phyloP scores from a whole-genome alignment of 108 stramenopile species.

The Phaeodactylum tricornutum region DNA sequence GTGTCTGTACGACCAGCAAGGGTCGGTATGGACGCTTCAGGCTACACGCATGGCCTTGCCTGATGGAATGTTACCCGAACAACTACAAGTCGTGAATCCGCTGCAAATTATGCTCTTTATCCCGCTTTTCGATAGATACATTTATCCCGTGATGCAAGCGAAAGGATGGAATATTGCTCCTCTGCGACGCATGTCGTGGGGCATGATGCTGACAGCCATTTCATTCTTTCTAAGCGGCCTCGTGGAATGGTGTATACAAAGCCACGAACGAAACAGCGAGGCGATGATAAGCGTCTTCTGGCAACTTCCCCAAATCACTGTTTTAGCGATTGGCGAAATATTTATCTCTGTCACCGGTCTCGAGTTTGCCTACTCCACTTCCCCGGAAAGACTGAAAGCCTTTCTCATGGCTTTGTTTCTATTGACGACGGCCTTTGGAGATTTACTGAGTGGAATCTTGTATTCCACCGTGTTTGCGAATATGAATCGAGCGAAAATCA shows the following conservation, averaged over 20 bases:
- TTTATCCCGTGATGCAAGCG: conserved; percentile 45
- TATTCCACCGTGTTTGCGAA: conserved; percentile 25
- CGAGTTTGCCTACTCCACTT: conserved; percentile 47
- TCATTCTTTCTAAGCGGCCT: conserved; percentile 35
- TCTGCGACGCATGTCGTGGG: conserved; percentile 42
- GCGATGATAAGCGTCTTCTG: conserved; percentile 30
- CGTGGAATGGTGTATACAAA: conserved; percentile 32
- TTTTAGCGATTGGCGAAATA: conserved; percentile 55
- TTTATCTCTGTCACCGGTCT: conserved; percentile 43
- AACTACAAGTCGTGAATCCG: conserved; percentile 47
- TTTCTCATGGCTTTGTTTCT: conserved; percentile 32
- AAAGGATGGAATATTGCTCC: conserved; percentile 20
- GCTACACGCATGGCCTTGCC: conserved; percentile 32
- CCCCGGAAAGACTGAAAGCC: conserved; percentile 35
- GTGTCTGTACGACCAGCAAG: conserved; percentile 69
- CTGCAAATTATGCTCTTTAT: conserved; percentile 47
- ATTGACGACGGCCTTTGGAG: conserved; percentile 44
- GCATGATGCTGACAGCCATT: conserved; percentile 43
- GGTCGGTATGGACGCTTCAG: conserved; percentile 56
- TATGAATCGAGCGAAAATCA: conserved; percentile 4
- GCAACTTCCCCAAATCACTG: conserved; percentile 60
- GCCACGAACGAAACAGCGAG: background rate
- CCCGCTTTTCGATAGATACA: conserved; percentile 40
- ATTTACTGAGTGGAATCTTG: conserved; percentile 37
- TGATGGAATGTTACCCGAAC: conserved; percentile 44